A percentile compares a stretch with the other conserved stretches of the same genome.
These are phyloP conservation scores for Beauveria australis DNA, from an alignment of 2,329 filamentous ascomycete species.

Conservation along the genomic window DNA sequence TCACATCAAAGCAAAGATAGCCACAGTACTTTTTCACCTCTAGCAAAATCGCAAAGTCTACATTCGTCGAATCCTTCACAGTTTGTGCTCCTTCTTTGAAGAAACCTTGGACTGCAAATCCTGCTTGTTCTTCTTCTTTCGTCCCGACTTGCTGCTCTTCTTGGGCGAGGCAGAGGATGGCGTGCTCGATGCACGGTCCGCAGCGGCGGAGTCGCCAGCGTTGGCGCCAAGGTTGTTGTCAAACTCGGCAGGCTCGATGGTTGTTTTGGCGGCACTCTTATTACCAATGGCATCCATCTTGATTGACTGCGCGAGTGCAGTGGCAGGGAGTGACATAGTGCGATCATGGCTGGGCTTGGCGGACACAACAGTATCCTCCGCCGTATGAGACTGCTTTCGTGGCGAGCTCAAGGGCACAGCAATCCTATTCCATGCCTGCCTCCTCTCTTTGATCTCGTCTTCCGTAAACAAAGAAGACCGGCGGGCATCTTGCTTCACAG, in stretches of 20 bases:
- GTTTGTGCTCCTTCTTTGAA: neutral
- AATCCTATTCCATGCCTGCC: constrained; percentile 26
- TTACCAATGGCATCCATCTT: neutral
- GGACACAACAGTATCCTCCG: neutral
- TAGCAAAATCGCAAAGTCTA: neutral
- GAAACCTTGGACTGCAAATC: neutral
- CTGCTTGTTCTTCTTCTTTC: constrained; percentile 6
- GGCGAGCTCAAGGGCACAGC: constrained; percentile 23
- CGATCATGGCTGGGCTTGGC: constrained; percentile 2
- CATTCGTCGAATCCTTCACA: neutral
- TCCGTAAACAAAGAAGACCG: constrained; percentile 20
- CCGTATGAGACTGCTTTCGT: constrained; percentile 5
- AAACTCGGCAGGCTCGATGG: neutral
- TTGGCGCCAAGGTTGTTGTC: neutral
- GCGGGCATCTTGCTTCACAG: neutral
- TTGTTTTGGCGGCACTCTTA: neutral
- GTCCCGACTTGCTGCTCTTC: neutral
- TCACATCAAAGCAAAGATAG: neutral
- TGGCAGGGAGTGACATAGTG: neutral
- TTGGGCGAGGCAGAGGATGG: neutral
- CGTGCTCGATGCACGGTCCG: neutral
- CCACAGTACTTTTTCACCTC: neutral
- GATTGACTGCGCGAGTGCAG: neutral
- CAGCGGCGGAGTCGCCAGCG: neutral
- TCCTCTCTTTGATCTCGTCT: constrained; percentile 23